Evolutionary conservation across 2,329 filamentous ascomycete species (phyloP).

Genomic region (Pyricularia pennisetigena): DNA sequence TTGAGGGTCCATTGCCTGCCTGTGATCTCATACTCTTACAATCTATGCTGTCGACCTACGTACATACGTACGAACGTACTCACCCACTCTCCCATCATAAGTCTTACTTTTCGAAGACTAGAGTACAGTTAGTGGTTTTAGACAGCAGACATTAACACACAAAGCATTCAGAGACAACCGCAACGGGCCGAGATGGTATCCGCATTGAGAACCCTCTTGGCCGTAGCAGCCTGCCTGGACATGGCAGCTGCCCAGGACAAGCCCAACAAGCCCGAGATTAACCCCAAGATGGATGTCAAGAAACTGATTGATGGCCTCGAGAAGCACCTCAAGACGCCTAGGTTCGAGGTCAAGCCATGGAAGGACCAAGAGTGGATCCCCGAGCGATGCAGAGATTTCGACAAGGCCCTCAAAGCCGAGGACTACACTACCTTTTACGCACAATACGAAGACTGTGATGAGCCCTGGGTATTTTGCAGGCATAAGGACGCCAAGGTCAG

Average conservation of each 20-base stretch:
- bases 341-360: not conserved
- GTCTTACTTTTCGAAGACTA: not conserved
- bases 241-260: not conserved
- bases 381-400: not conserved
- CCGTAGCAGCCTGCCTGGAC: not conserved
- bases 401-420: not conserved
- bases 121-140: not conserved
- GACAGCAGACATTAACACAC: not conserved
- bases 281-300: not conserved
- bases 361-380: not conserved
- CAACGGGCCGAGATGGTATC: not conserved
- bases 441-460: not conserved
- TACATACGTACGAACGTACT: not conserved
- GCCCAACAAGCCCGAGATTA: not conserved
- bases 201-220: not conserved
- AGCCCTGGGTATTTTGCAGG: slow-evolving; percentile 1
- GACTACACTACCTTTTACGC: not conserved
- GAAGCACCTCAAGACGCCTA: not conserved
- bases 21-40: not conserved
- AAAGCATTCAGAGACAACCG: not conserved
- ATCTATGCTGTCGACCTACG: not conserved
- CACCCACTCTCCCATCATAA: not conserved
- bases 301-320: not conserved
- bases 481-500: not conserved
- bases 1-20: not conserved